Evolutionary conservation across 176 grass and related monocot genomes (phyloP), one percentile per base, ranked within the genome.

Genomic region (Tillandsia leiboldiana): DNA sequence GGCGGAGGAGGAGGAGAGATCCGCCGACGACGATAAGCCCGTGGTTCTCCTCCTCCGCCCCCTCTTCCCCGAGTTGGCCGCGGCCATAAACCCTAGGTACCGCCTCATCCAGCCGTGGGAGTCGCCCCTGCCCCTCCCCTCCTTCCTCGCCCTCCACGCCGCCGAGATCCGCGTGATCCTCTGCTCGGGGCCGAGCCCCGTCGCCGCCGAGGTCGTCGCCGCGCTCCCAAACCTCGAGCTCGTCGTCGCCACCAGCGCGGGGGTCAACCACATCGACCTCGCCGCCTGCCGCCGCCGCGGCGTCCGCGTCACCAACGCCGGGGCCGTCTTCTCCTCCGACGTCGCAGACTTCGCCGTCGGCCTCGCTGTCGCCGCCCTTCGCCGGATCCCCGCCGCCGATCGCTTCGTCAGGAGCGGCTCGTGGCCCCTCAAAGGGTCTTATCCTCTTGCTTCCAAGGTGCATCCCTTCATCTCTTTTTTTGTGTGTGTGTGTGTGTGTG

Each of bases 261-360:
- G 83, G 3, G 15, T 88, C 1, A 83, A 88, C 74, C 74, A 83
- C 67, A 81, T 93, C 48, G 70, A 86, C 63, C 66, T 92, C 18
- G 64, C 48, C 64, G 86, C 81, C 66, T 88, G 89, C 64, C 24
- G 49, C 27, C 66, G 76, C 73, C 80, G 79, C 26, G 82, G 85
- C 26, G 42, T 85, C 13, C 51, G 2, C 27, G 70, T 86, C 50
- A 72, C 70, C 27, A 92, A 88, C 57, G 48, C 76, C 1, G 89
- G 89, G 14, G 51, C 11, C 13, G 20, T 82, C 11, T 85, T 24
- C 71, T 77, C 79, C 18, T 10, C 6, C 0, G 76, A 88, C 71
- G 78, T 80, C 28, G 82, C 84, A 0, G 85, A 91, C 47, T 78
- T 82, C 26, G 84, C 88, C 57, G 75, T 91, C 1, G 82, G 75